Conservation (phyloP, 176 grass and related monocot species). For the Echinochloa phyllopogon region DNA sequence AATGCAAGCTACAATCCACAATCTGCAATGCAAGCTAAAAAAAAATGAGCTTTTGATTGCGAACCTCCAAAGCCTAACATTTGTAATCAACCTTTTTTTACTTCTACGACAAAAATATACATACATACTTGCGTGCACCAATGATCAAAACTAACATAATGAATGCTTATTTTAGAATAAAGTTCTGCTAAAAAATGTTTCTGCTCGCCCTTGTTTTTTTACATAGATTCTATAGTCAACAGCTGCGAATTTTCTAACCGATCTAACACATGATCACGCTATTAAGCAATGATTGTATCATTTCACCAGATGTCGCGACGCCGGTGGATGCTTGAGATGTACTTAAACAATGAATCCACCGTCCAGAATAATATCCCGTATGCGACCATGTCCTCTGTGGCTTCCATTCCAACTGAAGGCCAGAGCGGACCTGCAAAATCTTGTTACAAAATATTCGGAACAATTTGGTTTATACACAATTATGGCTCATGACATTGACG, state of each 20-base stretch:
- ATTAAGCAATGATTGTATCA: constrained; percentile 36
- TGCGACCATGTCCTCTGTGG: not conserved
- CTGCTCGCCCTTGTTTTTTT: not conserved
- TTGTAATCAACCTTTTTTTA: not conserved
- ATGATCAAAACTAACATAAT: constrained; percentile 18
- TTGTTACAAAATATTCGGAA: not conserved
- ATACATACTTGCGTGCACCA: not conserved
- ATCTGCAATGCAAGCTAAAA: no score
- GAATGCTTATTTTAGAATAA: not conserved
- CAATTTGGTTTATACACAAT: not conserved
- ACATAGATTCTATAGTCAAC: not conserved
- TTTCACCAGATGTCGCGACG: constrained; percentile 12
- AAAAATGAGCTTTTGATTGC: not conserved
- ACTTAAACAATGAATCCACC: constrained; percentile 32
- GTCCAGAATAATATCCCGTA: not conserved
- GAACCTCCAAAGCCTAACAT: not conserved
- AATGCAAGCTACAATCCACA: no score
- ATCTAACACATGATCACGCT: constrained; percentile 1
- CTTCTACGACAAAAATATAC: not conserved
- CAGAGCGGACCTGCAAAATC: constrained; percentile 1
- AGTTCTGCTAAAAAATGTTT: not conserved
- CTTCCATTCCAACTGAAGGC: constrained; percentile 1
- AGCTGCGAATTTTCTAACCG: not conserved
- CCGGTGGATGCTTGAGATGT: constrained; percentile 9
- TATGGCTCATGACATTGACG: not conserved